A percentile compares a stretch with the other conserved stretches of the same genome.
Conservation (phyloP, 768 basidiomycete species). For the Naganishia antarctica region DNA sequence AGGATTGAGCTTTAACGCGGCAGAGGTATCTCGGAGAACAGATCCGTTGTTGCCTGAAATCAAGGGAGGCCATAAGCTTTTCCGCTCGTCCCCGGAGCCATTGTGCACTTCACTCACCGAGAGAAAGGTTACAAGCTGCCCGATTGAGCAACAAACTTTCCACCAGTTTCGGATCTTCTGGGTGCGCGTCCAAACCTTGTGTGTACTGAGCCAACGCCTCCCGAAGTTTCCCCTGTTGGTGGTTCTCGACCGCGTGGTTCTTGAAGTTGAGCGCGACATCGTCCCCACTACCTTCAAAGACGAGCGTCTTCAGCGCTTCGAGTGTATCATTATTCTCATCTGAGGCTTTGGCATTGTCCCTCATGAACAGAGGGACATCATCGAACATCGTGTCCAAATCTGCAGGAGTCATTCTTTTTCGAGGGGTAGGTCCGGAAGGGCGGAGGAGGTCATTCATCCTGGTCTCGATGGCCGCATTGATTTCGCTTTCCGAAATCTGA, state of each 20-base stretch:
- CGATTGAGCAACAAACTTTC: constrained; percentile 74
- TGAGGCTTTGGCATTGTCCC: constrained; percentile 67
- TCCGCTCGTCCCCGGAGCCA: no score
- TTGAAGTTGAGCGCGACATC: constrained; percentile 91
- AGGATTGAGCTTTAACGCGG: constrained; percentile 61
- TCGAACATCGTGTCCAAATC: constrained; percentile 54
- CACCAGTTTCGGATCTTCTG: constrained; percentile 56
- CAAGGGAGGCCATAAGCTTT: no score
- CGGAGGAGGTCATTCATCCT: constrained; percentile 7
- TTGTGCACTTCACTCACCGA: constrained; percentile 18
- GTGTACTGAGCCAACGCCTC: constrained; percentile 88
- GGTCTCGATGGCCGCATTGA: not conserved
- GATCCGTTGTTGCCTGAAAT: constrained; percentile 76
- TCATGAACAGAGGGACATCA: constrained; percentile 86
- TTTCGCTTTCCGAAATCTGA: constrained; percentile 2
- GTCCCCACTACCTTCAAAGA: constrained; percentile 85
- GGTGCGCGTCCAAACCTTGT: constrained; percentile 79
- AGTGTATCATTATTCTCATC: constrained; percentile 60
- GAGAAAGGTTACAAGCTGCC: constrained; percentile 83
- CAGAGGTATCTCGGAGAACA: constrained; percentile 78
- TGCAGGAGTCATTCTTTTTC: constrained; percentile 28
- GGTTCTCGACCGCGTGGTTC: constrained; percentile 92
- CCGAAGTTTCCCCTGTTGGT: constrained; percentile 74
- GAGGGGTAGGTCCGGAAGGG: constrained; percentile 28
- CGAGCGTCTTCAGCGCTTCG: constrained; percentile 77